Evolutionary conservation across 139 green algal genomes (phyloP).

Genomic region (Mesostigma viride): DNA sequence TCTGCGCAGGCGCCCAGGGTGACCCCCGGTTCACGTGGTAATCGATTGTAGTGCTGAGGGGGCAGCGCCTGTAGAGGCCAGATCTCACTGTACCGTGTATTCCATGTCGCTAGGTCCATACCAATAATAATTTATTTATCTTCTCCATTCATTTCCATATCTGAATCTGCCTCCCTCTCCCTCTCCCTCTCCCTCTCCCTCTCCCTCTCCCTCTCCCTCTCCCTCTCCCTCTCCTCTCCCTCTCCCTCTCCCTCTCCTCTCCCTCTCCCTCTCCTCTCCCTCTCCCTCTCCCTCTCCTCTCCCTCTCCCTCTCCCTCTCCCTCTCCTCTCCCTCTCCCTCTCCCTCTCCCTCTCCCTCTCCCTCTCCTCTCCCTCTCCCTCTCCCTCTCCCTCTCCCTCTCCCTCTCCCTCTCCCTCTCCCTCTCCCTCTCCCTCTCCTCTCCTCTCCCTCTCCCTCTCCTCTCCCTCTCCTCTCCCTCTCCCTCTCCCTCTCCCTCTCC

Average conservation of each 20-base stretch:
- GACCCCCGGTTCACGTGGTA: too few relatives aligned
- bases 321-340: conserved; percentile 16
- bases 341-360: conserved; percentile 19
- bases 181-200: conserved; percentile 16
- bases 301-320: conserved; percentile 12
- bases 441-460: too few relatives aligned
- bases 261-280: background rate
- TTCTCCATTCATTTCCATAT: background rate
- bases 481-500: too few relatives aligned
- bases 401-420: too few relatives aligned
- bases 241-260: conserved; percentile 13
- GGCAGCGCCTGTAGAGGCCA: too few relatives aligned
- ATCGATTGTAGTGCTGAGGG: too few relatives aligned
- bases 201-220: conserved; percentile 16
- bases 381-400: conserved; percentile 11
- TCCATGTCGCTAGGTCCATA: too few relatives aligned
- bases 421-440: too few relatives aligned
- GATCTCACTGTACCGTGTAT: too few relatives aligned
- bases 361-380: conserved; percentile 17
- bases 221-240: conserved; percentile 16
- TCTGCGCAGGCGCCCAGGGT: too few relatives aligned
- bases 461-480: too few relatives aligned
- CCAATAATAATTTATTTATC: too few relatives aligned
- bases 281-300: conserved; percentile 18
- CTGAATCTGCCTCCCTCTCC: conserved; percentile 6